phyloP scores from a whole-genome alignment of 2,329 filamentous ascomycete species.

The Dendrostoma leiphaemia region DNA sequence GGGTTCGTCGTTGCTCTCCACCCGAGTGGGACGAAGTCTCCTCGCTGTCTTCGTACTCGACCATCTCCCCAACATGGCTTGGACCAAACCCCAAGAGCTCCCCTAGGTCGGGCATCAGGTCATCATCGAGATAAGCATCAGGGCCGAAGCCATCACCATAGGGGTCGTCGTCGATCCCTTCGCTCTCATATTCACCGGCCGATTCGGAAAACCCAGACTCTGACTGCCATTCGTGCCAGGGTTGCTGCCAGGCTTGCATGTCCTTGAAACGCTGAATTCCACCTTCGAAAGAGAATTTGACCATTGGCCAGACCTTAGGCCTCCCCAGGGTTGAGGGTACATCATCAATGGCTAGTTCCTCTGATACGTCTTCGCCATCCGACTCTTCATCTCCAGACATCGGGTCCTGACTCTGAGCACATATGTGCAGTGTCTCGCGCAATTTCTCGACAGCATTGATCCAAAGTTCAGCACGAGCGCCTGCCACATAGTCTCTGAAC shows the following conservation, averaged over 20 bases:
- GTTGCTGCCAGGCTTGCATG: neutral
- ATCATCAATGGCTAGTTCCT: neutral
- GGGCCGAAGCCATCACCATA: slow-evolving; percentile 26
- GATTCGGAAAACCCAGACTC: slow-evolving; percentile 23
- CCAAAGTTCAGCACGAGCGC: neutral
- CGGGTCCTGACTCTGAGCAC: neutral
- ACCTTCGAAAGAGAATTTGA: slow-evolving; percentile 25
- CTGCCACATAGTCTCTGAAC: too few relatives aligned
- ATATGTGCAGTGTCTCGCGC: neutral
- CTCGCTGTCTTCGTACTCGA: too few relatives aligned
- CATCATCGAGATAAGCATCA: slow-evolving; percentile 17
- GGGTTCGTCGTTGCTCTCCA: too few relatives aligned
- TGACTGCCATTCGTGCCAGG: slow-evolving; percentile 5
- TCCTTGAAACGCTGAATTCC: slow-evolving; percentile 17
- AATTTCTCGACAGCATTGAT: neutral
- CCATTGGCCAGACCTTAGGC: slow-evolving; percentile 29
- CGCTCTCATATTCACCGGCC: slow-evolving; percentile 36
- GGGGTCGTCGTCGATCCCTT: slow-evolving; percentile 36
- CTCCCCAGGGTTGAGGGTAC: neutral
- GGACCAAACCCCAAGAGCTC: too few relatives aligned
- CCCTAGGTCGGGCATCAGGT: neutral
- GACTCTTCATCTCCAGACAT: neutral
- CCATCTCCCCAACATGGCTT: too few relatives aligned
- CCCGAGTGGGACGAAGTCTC: too few relatives aligned
- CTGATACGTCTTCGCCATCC: neutral